phyloP scores from a whole-genome alignment of 192 early-diverging fungal genomes.

The Endogone sp. region DNA sequence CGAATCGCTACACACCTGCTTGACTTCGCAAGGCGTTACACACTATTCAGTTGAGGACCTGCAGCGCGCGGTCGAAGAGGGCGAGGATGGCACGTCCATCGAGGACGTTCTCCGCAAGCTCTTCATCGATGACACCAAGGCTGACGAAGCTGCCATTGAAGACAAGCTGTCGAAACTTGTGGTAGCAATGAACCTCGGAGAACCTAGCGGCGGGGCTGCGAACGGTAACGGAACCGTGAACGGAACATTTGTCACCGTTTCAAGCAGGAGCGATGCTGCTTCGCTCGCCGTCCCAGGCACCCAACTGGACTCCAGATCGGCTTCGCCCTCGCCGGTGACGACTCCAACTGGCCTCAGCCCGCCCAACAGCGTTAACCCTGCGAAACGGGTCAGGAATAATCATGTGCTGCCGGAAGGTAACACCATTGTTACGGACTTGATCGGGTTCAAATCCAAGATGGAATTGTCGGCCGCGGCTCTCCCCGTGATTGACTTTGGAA shows the following conservation, averaged over 20 bases:
- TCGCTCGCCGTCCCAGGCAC: neutral
- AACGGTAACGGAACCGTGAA: neutral
- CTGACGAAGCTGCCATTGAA: slow-evolving; percentile 20
- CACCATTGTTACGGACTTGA: slow-evolving; percentile 35
- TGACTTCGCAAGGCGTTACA: slow-evolving; percentile 21
- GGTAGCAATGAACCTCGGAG: slow-evolving; percentile 16
- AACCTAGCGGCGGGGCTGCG: neutral
- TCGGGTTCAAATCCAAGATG: slow-evolving; percentile 45
- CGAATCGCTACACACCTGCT: slow-evolving; percentile 31
- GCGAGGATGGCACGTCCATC: slow-evolving; percentile 14
- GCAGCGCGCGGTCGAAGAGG: slow-evolving; percentile 21
- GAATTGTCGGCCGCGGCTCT: slow-evolving; percentile 38
- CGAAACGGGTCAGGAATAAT: slow-evolving; percentile 10
- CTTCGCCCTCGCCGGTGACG: neutral
- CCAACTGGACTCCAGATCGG: neutral
- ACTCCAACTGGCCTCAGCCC: neutral
- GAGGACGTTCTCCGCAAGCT: slow-evolving; percentile 21
- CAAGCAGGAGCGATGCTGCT: neutral
- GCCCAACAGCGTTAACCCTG: neutral
- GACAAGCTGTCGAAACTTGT: slow-evolving; percentile 24
- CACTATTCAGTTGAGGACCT: slow-evolving; percentile 22
- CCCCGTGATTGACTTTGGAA: slow-evolving; percentile 10
- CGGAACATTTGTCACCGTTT: neutral
- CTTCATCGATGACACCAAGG: slow-evolving; percentile 28
- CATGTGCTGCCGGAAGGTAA: slow-evolving; percentile 31